Base-by-base conservation (phyloP, 129 eudicot species). In the Glebionis coronaria region DNA sequence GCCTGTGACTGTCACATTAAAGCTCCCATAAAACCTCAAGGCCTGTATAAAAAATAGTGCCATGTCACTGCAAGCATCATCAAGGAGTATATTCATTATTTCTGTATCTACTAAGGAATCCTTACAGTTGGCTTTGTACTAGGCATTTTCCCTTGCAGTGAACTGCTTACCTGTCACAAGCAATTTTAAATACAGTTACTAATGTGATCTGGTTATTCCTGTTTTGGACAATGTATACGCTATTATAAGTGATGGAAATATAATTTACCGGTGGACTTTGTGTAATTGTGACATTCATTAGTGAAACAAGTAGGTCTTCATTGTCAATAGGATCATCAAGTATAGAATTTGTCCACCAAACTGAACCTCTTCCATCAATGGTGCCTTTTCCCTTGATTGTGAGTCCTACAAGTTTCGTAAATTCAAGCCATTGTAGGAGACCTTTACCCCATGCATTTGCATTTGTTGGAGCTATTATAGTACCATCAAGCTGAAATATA, bases 1-100 rank as follows among this genome's bases (percentile, higher is more conserved):
- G 64, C 98, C 96, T 16, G 85, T 93, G 71, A 93, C 98, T 14
- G 91, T 93, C 70, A 88, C 98, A 50, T 93, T 86, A 70, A 86
- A 84, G 61, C 96, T 93, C 67, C 96, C 98, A 52, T 93, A 93
- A 76, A 93, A 93, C 71, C 98, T 73, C 67, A 93, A 42, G 5
- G 98, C 96, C 98, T 92, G 89, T 46, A 13, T 12, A 23, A 65
- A 61, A 74, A 14, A 28, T 44, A 7, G 13, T 63, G 27, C 47
- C 63, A 66, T 58, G 55, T 67, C 75, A 35, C 58, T 28, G 49
- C 44, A 61, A 56, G 51, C 63, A n/a, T 64, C 68, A 70, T 46
- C 12, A 65, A 52, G 27, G 44, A 69, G 46, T 55, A 45, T n/a
- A 54, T 38, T 35, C 29, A 15, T 31, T 3, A 56, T 35, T 67